These are phyloP conservation scores for Fusarium floridanum DNA, from an alignment of 2,329 filamentous ascomycete species.

Conservation along the genomic window DNA sequence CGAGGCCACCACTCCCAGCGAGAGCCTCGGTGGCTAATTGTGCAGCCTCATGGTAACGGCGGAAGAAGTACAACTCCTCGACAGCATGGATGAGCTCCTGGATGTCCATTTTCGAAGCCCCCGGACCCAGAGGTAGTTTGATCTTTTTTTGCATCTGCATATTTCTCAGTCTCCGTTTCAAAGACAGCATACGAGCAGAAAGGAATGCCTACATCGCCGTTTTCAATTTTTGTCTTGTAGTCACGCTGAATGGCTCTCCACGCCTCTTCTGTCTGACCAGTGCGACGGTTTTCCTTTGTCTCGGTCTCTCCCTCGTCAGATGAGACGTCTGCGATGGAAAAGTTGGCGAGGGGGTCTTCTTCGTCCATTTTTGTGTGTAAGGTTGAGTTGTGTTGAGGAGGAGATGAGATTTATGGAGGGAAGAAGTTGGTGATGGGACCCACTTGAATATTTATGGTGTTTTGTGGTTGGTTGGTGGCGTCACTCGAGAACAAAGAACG, in stretches of 20 bases:
- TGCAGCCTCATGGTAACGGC: constrained; percentile 60
- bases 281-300: constrained; percentile 50
- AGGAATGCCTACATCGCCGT: constrained; percentile 62
- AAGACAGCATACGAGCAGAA: background rate
- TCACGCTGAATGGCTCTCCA: constrained; percentile 60
- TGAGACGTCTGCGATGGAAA: constrained; percentile 52
- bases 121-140: constrained; percentile 54
- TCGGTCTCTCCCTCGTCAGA: constrained; percentile 50
- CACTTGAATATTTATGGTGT: constrained; percentile 29
- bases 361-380: constrained; percentile 43
- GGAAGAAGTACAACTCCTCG: constrained; percentile 70
- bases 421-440: constrained; percentile 28
- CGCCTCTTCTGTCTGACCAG: constrained; percentile 62
- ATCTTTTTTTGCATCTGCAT: constrained; percentile 60
- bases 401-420: constrained; percentile 21
- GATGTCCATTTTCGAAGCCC: constrained; percentile 59
- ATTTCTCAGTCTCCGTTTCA: background rate
- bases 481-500: background rate
- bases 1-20: constrained; percentile 51
- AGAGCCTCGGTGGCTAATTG: constrained; percentile 56
- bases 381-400: background rate
- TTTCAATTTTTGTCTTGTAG: constrained; percentile 65
- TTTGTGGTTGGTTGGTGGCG: constrained; percentile 15
- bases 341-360: constrained; percentile 48
- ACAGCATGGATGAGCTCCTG: constrained; percentile 68